These are phyloP conservation scores for Lentinula detonsa DNA, from an alignment of 768 basidiomycete species.

Conservation along the genomic window DNA sequence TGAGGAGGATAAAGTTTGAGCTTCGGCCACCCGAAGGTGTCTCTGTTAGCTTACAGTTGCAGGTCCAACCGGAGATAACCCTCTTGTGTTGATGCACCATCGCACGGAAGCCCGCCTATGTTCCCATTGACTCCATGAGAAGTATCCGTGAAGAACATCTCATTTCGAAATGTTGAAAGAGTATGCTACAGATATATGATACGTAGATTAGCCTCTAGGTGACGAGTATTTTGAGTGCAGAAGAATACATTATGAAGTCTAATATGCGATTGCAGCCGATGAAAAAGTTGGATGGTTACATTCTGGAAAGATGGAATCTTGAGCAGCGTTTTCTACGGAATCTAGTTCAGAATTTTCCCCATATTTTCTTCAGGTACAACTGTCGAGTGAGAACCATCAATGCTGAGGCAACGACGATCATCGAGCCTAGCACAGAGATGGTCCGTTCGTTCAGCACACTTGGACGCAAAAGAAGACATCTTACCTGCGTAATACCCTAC, in stretches of 20 bases:
- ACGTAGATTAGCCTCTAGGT: not conserved
- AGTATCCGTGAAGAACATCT: no score
- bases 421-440: not conserved
- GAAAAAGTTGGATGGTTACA: no score
- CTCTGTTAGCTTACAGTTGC: no score
- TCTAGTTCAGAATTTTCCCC: slow-evolving; percentile 3
- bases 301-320: no score
- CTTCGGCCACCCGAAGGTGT: no score
- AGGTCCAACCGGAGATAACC: no score
- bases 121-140: no score
- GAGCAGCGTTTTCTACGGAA: not conserved
- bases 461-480: not conserved
- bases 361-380: not conserved
- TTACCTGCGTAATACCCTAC: slow-evolving; percentile 48
- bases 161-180: not conserved
- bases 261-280: no score
- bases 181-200: not conserved
- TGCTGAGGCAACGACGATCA: slow-evolving; percentile 4
- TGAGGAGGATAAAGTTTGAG: no score
- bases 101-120: no score
- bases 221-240: not conserved
- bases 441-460: not conserved
- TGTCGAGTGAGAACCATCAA: slow-evolving; percentile 8
- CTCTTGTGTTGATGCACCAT: no score
- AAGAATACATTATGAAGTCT: not conserved